Base-by-base conservation (phyloP, 768 basidiomycete species). In the Clitopilus hobsonii region DNA sequence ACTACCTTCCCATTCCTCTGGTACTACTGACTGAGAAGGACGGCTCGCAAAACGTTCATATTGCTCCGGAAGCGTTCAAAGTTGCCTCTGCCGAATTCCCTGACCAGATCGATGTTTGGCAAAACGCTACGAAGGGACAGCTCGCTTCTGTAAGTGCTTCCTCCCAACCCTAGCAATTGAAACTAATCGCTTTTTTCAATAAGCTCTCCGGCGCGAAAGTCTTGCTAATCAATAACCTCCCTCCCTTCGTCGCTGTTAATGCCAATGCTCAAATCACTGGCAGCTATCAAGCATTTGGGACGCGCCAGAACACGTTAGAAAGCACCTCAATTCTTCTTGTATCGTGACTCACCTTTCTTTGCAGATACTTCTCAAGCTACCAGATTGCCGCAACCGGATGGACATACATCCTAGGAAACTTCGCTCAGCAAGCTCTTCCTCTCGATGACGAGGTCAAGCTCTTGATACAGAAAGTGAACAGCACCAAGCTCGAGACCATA, bases 361-460 rank as follows among this genome's bases (percentile, higher is more conserved):
- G 18, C 27, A 80, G 77, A 5, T 79, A 77, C 63, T 80, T 79
- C 62, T 70, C 78, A 18, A 78, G 74, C 56, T 79, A 77, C 54
- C 63, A 63, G 38, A 63, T 71, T 14, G 67, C 70, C 20, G 60
- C 70, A 14, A 58, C 61, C 29, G 69, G 74, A 18, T 77, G 77
- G 75, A 65, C 67, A 18, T 78, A 78, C 51, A 61, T 68, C 54
- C 69, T 81, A 73, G 79, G 78, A 23, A 79, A 83, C 55, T 85
- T 85, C 61, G 83, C 82, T 0, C 76, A 78, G 54, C 74, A 78
- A 54, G 69, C 74, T 13, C 79, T 81, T 22, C 83, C 84, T 16
- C 66, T 83, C 10, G 63, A 62, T 26, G 83, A 85, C 60, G 68
- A 65, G 1, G 82, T 77, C 22, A 69, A 70, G 6, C 67, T 85